Conservation (phyloP, 1,284 basidiomycete genomes). For the Ceratobasidium sp. region DNA sequence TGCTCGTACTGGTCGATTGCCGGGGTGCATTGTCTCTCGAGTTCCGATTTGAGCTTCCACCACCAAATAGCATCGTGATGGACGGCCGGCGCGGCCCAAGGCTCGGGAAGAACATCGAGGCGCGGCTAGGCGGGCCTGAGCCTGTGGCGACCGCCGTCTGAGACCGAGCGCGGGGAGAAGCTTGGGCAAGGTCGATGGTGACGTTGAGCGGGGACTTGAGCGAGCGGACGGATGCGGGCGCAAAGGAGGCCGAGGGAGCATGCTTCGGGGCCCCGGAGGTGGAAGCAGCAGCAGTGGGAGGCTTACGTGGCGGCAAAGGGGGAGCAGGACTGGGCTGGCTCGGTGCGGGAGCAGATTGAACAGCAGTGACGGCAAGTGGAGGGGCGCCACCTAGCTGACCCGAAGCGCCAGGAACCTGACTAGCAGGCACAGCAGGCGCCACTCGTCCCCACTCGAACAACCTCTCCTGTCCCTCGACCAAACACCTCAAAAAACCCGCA, state of each 20-base stretch:
- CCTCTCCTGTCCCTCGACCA: conserved; percentile 71
- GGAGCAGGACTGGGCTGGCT: conserved; percentile 4
- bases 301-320: conserved; percentile 11
- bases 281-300: neutral
- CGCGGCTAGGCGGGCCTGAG: conserved; percentile 35
- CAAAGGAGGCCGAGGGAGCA: conserved; percentile 19
- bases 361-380: neutral
- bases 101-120: conserved; percentile 41
- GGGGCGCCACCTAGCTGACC: neutral
- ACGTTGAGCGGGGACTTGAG: conserved; percentile 37
- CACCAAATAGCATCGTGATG: conserved; percentile 30
- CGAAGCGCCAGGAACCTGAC: neutral
- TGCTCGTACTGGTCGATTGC: conserved; percentile 34
- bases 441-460: conserved; percentile 36
- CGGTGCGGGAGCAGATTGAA: neutral
- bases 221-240: conserved; percentile 29
- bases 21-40: conserved; percentile 22
- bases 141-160: conserved; percentile 6
- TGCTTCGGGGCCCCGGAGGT: neutral
- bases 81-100: conserved; percentile 39
- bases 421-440: neutral
- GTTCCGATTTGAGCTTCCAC: conserved; percentile 15
- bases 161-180: conserved; percentile 12
- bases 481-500: conserved; percentile 73
- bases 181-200: conserved; percentile 4